Evolutionary conservation across 306 rosid species (phyloP).

Genomic region (Cicer pinnatifidum): DNA sequence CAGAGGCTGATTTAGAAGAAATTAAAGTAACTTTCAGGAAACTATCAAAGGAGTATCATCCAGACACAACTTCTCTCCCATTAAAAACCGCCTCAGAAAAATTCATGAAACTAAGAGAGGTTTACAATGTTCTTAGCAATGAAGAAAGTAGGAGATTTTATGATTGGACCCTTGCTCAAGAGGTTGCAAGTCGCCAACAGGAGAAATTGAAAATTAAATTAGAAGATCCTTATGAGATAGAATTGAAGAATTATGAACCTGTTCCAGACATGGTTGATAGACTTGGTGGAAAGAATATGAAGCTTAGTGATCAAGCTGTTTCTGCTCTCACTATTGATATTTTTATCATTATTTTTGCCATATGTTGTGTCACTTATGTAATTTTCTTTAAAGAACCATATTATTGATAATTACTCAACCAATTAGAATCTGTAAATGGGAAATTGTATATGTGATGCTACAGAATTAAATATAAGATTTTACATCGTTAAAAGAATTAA

Average conservation of each 20-base stretch:
- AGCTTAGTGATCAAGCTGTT: slow-evolving; percentile 77
- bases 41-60: slow-evolving; percentile 90
- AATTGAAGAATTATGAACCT: slow-evolving; percentile 52
- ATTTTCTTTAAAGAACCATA: slow-evolving; percentile 68
- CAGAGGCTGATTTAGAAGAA: slow-evolving; percentile 77
- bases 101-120: slow-evolving; percentile 74
- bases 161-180: slow-evolving; percentile 91
- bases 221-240: slow-evolving; percentile 71
- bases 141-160: slow-evolving; percentile 75
- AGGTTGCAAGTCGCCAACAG: slow-evolving; percentile 78
- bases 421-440: neutral
- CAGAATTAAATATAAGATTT: slow-evolving; percentile 4
- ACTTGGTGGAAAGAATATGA: slow-evolving; percentile 75
- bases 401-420: slow-evolving; percentile 46
- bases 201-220: slow-evolving; percentile 72
- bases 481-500: slow-evolving; percentile 5
- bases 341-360: slow-evolving; percentile 65
- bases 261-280: slow-evolving; percentile 85
- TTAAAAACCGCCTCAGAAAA: slow-evolving; percentile 77
- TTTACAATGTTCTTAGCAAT: slow-evolving; percentile 66
- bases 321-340: slow-evolving; percentile 79
- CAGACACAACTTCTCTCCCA: slow-evolving; percentile 97
- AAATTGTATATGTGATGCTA: slow-evolving; percentile 31
- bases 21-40: slow-evolving; percentile 79
- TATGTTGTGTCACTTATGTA: slow-evolving; percentile 62